Base-by-base conservation (phyloP, 1,284 basidiomycete species). In the Apiotrichum gamsii region DNA sequence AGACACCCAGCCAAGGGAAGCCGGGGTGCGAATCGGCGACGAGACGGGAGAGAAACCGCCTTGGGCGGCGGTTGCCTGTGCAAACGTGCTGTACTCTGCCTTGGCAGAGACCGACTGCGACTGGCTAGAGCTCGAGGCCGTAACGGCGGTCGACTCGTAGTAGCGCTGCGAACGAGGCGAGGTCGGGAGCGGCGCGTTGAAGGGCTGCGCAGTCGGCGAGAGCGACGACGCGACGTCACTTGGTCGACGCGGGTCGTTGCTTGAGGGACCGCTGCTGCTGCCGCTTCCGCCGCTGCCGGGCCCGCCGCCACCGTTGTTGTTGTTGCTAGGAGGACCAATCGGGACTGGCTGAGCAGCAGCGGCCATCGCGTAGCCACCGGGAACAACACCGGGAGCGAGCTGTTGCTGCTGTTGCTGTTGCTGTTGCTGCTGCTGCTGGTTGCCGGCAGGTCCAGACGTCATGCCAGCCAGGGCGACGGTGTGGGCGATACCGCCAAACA, bases 401-500 rank as follows among this genome's bases (percentile, higher is more conserved):
- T 28, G 25, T n/a, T n/a, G n/a, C n/a, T n/a, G n/a, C n/a, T n/a
- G n/a, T n/a, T n/a, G n/a, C n/a, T n/a, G n/a, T n/a, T n/a, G n/a
- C n/a, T n/a, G n/a, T n/a, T n/a, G n/a, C n/a, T n/a, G n/a, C n/a
- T n/a, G n/a, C n/a, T n/a, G n/a, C 43, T 50, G 51, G 28, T 33
- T 34, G 28, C 34, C 32, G 5, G 47, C 34, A 29, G 57, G 47
- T 2, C 45, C 30, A 5, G 43, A 43, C 13, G 58, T 59, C 62
- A 70, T 65, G 15, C 67, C 66, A 5, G 66, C 67, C 0, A 70
- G 48, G 6, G 66, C 65, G 35, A 70, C 68, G 1, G 61, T 67
- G 40, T 70, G 69, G 13, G 69, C 63, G 23, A 69, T 62, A 19
- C 69, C 66, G n/a, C 64, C 64, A 44, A 64, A 69, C 47, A 62